Evolutionary conservation across 73 alveolate genomes (phyloP).

Genomic region (Breviolum minutum): DNA sequence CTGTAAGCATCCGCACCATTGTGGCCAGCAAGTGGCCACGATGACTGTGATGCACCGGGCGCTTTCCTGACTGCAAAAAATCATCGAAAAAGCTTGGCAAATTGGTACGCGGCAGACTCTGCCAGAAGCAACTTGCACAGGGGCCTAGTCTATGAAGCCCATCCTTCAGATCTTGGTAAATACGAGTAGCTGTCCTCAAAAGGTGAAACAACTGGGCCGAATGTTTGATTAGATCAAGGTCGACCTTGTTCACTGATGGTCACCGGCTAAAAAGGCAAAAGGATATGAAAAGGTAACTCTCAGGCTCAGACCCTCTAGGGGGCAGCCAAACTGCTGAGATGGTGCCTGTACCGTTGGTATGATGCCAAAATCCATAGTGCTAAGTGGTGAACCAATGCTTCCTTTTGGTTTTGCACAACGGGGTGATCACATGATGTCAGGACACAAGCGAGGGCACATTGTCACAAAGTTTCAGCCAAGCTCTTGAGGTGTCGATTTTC

Average conservation of each 20-base stretch:
- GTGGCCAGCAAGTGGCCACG: constrained; percentile 33
- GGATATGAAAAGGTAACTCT: too few species aligned
- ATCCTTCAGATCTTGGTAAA: constrained; percentile 32
- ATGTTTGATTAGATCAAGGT: too few species aligned
- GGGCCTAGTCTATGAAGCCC: constrained; percentile 34
- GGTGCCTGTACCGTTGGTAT: background rate
- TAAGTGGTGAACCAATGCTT: too few species aligned
- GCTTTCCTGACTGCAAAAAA: background rate
- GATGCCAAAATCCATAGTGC: background rate
- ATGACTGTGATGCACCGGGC: background rate
- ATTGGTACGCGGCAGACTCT: background rate
- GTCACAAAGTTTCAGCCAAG: too few species aligned
- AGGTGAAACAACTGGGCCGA: too few species aligned
- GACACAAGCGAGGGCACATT: too few species aligned
- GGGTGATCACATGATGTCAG: too few species aligned
- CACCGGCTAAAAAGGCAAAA: too few species aligned
- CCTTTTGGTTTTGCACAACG: too few species aligned
- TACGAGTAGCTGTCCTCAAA: background rate
- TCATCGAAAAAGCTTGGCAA: background rate
- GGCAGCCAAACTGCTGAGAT: constrained; percentile 8
- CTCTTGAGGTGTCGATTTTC: too few species aligned
- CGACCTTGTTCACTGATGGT: too few species aligned
- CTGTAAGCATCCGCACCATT: background rate
- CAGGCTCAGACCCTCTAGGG: background rate
- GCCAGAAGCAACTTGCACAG: background rate